Base-by-base conservation (phyloP, 768 basidiomycete species). In the Collybia sordida region DNA sequence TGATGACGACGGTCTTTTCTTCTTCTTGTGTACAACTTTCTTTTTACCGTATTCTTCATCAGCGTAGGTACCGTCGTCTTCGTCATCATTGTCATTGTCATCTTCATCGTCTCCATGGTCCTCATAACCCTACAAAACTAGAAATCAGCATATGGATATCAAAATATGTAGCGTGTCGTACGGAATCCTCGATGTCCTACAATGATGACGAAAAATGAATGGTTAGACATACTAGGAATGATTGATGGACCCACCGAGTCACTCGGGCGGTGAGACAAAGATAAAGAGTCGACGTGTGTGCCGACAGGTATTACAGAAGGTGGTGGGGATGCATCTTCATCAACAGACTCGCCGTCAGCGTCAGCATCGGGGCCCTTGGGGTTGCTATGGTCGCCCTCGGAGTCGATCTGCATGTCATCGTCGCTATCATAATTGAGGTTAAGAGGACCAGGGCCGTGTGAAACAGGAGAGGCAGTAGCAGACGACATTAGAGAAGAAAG, bases 11-110 rank as follows among this genome's bases (percentile, higher is more conserved):
- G 68, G 61, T 49, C 76, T 77, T 63, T 82, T 86, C 74, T 88
- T 89, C 78, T 84, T 88, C 67, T 80, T 83, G 3, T 31, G 31
- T 7, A 70, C 69, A 40, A 73, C 71, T 65, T 82, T 87, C 77
- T 86, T 87, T 73, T 80, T 83, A 50, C 71, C 81, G 62, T 86
- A 87, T 62, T 86, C 84, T 60, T 86, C 84, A 61, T 89, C 87
- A 41, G 80, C 88, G 62, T 90, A 91, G 45, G 88, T 86, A 54
- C 79, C 85, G 61, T 91, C 88, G 51, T 84, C 85, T 17, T 85
- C 85, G 61, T 91, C 88, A 50, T 84, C 85, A n/a, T 85, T 85
- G 17, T 84, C 78, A 38, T 67, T 58, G 41, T 73, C 72, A 9
- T 73, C 77, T 46, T 85, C 79, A 40, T 77, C 83, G 54, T 88